A percentile compares a stretch with the other conserved stretches of the same genome.
These are phyloP conservation scores for Trifolium repens DNA, from an alignment of 306 rosid species.

Conservation along the genomic window DNA sequence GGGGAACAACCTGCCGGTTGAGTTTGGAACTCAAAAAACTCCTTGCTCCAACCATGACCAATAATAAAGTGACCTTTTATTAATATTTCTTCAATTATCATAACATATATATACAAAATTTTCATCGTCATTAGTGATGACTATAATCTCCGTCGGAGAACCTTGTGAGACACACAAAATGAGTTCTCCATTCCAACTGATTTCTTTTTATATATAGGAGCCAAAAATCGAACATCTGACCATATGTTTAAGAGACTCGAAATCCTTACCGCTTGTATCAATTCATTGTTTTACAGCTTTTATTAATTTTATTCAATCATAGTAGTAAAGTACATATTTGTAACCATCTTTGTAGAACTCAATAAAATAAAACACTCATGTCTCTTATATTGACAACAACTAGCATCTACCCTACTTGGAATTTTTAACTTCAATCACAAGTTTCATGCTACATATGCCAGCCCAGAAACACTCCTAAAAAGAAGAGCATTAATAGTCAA, in stretches of 20 bases:
- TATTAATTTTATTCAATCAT: too few species aligned
- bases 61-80: conserved; percentile 9
- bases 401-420: conserved; percentile 51
- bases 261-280: too few species aligned
- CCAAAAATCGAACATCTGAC: too few species aligned
- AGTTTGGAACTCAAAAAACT: conserved; percentile 43
- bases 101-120: too few species aligned
- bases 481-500: conserved; percentile 43
- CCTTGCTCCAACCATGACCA: conserved; percentile 39
- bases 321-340: conserved; percentile 40
- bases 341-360: conserved; percentile 41
- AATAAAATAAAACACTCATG: conserved; percentile 49
- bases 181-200: too few species aligned
- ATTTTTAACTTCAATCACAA: conserved; percentile 43
- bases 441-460: conserved; percentile 46
- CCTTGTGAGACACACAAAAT: too few species aligned
- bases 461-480: conserved; percentile 56
- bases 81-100: too few species aligned
- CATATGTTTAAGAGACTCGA: too few species aligned
- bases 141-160: too few species aligned
- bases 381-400: conserved; percentile 49
- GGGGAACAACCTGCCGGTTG: conserved; percentile 48
- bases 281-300: too few species aligned
- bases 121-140: too few species aligned
- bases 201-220: too few species aligned